phyloP scores from a whole-genome alignment of 2,329 filamentous ascomycete species.

The Pseudocercospora fijiensis region DNA sequence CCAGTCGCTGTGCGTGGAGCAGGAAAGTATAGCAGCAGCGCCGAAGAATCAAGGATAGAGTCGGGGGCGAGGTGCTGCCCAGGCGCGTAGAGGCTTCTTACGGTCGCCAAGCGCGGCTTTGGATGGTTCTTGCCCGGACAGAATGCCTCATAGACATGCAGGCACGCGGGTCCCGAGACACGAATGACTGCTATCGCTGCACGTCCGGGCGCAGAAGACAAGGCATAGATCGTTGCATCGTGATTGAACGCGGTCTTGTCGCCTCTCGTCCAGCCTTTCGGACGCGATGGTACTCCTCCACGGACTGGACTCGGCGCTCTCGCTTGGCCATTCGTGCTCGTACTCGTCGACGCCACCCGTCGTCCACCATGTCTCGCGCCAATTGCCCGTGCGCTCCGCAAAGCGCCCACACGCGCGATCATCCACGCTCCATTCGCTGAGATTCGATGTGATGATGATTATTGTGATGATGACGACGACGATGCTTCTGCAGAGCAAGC shows the following conservation, averaged over 20 bases:
- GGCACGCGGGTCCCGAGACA: conserved; percentile 75
- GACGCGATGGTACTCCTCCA: background rate
- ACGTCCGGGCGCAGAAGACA: conserved; percentile 81
- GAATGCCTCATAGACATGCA: conserved; percentile 63
- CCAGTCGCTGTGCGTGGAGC: conserved; percentile 81
- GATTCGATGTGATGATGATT: background rate
- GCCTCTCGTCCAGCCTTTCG: background rate
- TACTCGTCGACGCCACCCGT: background rate
- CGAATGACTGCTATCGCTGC: conserved; percentile 90
- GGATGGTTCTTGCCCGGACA: conserved; percentile 58
- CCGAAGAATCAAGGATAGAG: conserved; percentile 68
- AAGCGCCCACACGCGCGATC: background rate
- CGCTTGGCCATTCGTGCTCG: background rate
- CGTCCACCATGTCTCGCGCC: background rate
- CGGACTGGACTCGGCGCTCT: background rate
- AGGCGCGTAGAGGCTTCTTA: conserved; percentile 72
- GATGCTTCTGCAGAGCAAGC: too few relatives aligned
- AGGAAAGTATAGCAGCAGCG: conserved; percentile 80
- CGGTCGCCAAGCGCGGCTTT: conserved; percentile 63
- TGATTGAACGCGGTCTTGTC: background rate
- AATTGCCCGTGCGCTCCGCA: background rate
- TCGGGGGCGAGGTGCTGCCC: conserved; percentile 40
- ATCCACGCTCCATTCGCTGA: background rate
- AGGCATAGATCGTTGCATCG: conserved; percentile 78
- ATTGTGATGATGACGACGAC: background rate